Conservation (phyloP, 1,284 basidiomycete species). For the Heliocybe sulcata region DNA sequence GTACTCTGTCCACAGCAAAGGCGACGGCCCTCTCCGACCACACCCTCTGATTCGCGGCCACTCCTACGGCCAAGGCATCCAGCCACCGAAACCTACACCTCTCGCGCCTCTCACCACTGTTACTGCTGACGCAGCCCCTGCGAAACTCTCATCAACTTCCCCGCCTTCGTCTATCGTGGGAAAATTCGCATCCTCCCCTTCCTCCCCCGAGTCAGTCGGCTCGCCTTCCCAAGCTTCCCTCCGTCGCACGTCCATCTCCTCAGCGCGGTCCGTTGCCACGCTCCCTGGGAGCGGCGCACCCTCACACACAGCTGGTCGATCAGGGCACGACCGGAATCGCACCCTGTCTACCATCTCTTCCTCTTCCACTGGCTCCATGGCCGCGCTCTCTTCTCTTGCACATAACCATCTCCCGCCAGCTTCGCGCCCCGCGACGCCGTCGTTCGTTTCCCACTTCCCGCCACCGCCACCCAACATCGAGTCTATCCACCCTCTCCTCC, state of each 20-base stretch:
- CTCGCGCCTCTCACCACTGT: conserved; percentile 53
- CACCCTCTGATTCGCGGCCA: conserved; percentile 71
- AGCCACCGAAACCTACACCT: conserved; percentile 37
- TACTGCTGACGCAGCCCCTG: conserved; percentile 41
- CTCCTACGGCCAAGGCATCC: conserved; percentile 42
- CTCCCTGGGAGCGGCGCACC: conserved; percentile 35
- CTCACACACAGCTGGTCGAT: conserved; percentile 24
- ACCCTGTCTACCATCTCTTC: conserved; percentile 61
- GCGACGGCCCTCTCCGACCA: conserved; percentile 40
- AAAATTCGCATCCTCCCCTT: conserved; percentile 25
- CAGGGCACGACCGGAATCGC: conserved; percentile 45
- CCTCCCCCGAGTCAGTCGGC: conserved; percentile 21
- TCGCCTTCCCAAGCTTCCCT: conserved; percentile 22
- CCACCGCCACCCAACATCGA: conserved; percentile 46
- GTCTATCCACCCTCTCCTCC: conserved; percentile 57
- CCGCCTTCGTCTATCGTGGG: conserved; percentile 20
- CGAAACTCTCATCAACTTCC: conserved; percentile 27
- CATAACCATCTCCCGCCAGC: conserved; percentile 38
- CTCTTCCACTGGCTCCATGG: conserved; percentile 45
- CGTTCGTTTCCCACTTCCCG: conserved; percentile 44
- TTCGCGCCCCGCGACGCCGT: conserved; percentile 43
- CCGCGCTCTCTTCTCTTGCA: conserved; percentile 58
- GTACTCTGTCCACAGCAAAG: conserved; percentile 41
- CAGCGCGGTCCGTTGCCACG: conserved; percentile 53
- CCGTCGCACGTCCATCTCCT: conserved; percentile 61